Conservation (phyloP, 202 grass and related monocot species). For the Dendrocalamus latiflorus region DNA sequence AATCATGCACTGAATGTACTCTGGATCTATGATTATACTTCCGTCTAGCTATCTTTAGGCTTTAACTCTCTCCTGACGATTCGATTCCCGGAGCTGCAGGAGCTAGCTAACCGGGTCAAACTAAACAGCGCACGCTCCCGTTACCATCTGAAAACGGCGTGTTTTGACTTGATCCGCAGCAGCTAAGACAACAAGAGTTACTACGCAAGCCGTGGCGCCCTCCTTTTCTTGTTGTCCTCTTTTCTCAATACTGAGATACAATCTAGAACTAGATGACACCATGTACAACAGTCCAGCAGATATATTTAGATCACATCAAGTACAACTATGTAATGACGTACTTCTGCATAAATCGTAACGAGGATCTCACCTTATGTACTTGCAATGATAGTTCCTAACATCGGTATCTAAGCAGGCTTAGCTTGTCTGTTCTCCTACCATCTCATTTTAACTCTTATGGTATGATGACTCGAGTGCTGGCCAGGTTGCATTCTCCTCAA, state of each 20-base stretch:
- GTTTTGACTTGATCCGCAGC: not conserved
- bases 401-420: conserved; percentile 7
- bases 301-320: not conserved
- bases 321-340: not conserved
- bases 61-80: not conserved
- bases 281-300: not conserved
- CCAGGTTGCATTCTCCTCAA: not conserved
- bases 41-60: not conserved
- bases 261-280: not conserved
- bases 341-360: not conserved
- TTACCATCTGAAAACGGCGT: not conserved
- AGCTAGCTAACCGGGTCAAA: not conserved
- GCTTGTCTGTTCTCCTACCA: not conserved
- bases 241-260: conserved; percentile 10
- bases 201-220: not conserved
- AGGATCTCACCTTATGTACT: not conserved
- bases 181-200: not conserved
- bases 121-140: not conserved
- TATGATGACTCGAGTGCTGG: not conserved
- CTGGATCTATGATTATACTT: not conserved
- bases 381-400: not conserved
- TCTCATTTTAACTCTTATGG: not conserved
- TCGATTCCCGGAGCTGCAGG: no score
- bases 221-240: not conserved
- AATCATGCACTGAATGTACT: not conserved